A percentile compares a stretch with the other conserved stretches of the same genome.
Conservation (phyloP, 768 basidiomycete species). For the Russula vinacea region DNA sequence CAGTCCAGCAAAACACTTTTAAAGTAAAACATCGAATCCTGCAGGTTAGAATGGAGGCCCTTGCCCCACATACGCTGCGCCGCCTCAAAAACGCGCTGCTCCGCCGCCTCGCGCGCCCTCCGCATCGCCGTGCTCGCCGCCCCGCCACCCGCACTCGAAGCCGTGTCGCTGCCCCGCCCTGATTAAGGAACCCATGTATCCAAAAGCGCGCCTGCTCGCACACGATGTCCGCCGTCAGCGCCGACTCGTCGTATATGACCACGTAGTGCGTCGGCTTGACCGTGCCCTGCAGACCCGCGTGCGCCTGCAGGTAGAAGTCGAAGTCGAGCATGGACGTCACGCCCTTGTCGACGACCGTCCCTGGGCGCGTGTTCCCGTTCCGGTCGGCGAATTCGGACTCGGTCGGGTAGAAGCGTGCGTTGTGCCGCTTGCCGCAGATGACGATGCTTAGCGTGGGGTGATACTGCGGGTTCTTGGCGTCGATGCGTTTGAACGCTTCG, state of each 20-base stretch:
- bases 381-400: conserved; percentile 48
- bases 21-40: conserved; percentile 75
- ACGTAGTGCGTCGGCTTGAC: conserved; percentile 76
- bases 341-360: conserved; percentile 78
- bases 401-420: conserved; percentile 61
- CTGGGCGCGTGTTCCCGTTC: conserved; percentile 76
- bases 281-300: conserved; percentile 67
- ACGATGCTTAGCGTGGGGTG: conserved; percentile 64
- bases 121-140: conserved; percentile 30
- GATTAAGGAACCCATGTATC: conserved; percentile 63
- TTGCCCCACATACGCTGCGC: conserved; percentile 41
- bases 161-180: conserved; percentile 38
- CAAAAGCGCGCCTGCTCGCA: conserved; percentile 79
- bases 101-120: conserved; percentile 36
- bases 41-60: conserved; percentile 52
- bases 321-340: conserved; percentile 49
- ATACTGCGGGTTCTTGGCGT: conserved; percentile 48
- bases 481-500: conserved; percentile 55
- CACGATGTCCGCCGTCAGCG: conserved; percentile 66
- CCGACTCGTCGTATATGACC: conserved; percentile 75
- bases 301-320: conserved; percentile 51
- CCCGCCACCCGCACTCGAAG: conserved; percentile 30
- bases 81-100: conserved; percentile 38
- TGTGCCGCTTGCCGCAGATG: conserved; percentile 75
- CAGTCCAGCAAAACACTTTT: conserved; percentile 18